These are phyloP conservation scores for Cladosporium sp. DNA, from an alignment of 2,329 filamentous ascomycete species.

Conservation along the genomic window DNA sequence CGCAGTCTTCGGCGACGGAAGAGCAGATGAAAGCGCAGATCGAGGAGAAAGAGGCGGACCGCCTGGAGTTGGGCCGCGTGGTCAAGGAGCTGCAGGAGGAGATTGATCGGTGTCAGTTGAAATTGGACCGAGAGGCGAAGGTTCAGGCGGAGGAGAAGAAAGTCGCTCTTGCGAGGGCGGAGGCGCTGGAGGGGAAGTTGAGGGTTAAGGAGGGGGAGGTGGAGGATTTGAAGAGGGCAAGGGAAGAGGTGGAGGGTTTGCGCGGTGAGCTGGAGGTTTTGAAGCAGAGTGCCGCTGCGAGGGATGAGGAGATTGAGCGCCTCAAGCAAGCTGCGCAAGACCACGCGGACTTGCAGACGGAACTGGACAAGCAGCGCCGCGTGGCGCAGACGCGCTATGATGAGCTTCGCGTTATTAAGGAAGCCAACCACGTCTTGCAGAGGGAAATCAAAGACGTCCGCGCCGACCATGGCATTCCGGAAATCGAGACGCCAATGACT, in stretches of 20 bases:
- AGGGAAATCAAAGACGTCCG: constrained; percentile 14
- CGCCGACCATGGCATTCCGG: constrained; percentile 11
- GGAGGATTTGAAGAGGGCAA: constrained; percentile 4
- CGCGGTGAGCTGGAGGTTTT: constrained; percentile 7
- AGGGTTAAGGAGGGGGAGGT: constrained; percentile 12
- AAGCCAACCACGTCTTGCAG: constrained; percentile 10
- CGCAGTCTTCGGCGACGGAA: constrained; percentile 25
- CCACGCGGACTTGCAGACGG: constrained; percentile 5
- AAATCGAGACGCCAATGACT: constrained; percentile 11
- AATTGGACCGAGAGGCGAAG: constrained; percentile 30
- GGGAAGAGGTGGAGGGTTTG: neutral
- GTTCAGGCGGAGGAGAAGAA: constrained; percentile 28
- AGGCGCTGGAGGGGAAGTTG: constrained; percentile 18
- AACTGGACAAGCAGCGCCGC: constrained; percentile 10
- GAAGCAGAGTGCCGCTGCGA: constrained; percentile 20
- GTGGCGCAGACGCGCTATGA: constrained; percentile 11
- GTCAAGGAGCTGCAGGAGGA: constrained; percentile 31
- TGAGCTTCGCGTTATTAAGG: constrained; percentile 12
- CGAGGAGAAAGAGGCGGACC: constrained; percentile 28
- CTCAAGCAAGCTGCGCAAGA: constrained; percentile 9
- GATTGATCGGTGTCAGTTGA: constrained; percentile 31
- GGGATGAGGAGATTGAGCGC: constrained; percentile 10
- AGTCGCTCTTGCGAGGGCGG: constrained; percentile 16
- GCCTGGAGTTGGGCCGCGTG: constrained; percentile 27
- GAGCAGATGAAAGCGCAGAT: constrained; percentile 28